Evolutionary conservation across 257 asterid species (phyloP).

Genomic region (Rehmannia glutinosa): DNA sequence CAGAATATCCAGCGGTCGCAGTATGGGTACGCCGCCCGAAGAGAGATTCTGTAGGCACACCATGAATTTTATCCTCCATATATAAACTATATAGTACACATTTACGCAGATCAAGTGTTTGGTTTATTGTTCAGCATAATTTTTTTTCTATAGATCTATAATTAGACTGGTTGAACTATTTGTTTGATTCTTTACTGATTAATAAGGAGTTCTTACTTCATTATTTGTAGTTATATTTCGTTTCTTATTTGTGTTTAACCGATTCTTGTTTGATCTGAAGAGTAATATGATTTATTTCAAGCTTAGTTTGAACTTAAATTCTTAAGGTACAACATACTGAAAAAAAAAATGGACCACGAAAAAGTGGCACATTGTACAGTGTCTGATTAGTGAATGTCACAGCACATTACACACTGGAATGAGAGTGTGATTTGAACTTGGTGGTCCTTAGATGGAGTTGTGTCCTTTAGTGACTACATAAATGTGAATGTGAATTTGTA

Average conservation of each 20-base stretch:
- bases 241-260: not conserved
- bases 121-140: not conserved
- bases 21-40: constrained; percentile 52
- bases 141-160: not conserved
- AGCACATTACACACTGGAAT: not conserved
- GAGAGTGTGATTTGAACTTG: not conserved
- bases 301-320: too few species aligned
- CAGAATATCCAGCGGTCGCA: constrained; percentile 67
- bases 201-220: not conserved
- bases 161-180: not conserved
- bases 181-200: constrained; percentile 29
- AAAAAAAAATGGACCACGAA: too few species aligned
- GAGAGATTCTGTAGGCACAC: constrained; percentile 53
- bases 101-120: not conserved
- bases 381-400: too few species aligned
- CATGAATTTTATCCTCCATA: too few species aligned
- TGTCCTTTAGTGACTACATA: not conserved
- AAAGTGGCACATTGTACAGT: too few species aligned
- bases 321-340: too few species aligned
- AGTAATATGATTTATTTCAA: too few species aligned
- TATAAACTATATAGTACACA: not conserved
- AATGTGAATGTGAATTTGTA: too few species aligned
- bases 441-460: not conserved
- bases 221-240: not conserved
- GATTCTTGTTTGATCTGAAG: too few species aligned